phyloP scores from a whole-genome alignment of 202 grass and related monocot species.

The Brachypodium distachyon region DNA sequence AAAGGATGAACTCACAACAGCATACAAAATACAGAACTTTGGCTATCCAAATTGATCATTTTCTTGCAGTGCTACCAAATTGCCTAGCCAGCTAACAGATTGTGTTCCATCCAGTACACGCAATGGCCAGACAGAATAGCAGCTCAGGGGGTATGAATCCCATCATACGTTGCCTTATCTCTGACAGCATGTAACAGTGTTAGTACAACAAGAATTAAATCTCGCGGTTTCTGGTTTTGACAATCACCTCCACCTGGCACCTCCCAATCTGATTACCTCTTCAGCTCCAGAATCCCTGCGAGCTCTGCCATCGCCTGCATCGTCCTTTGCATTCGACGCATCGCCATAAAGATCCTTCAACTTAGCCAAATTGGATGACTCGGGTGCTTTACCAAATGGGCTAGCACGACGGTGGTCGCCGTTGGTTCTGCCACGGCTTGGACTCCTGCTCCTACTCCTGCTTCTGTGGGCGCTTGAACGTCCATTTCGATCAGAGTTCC shows the following conservation, averaged over 20 bases:
- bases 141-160: background rate
- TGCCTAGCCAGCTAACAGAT: background rate
- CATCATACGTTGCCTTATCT: background rate
- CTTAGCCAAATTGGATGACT: constrained; percentile 67
- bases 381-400: constrained; percentile 45
- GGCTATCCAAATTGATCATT: background rate
- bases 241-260: constrained; percentile 69
- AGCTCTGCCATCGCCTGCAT: constrained; percentile 30
- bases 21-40: background rate
- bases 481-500: constrained; percentile 35
- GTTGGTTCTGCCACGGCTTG: constrained; percentile 4
- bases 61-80: background rate
- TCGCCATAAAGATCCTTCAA: constrained; percentile 93
- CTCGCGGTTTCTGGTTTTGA: background rate
- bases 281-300: constrained; percentile 59
- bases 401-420: constrained; percentile 39
- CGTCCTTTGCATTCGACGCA: constrained; percentile 37
- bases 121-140: background rate
- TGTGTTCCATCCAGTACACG: background rate
- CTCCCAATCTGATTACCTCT: constrained; percentile 93
- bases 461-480: constrained; percentile 26
- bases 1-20: background rate
- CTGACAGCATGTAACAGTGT: background rate
- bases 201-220: background rate
- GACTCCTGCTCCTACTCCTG: constrained; percentile 44